Base-by-base conservation (phyloP, 345 rosid species). In the Dipteronia dyeriana region DNA sequence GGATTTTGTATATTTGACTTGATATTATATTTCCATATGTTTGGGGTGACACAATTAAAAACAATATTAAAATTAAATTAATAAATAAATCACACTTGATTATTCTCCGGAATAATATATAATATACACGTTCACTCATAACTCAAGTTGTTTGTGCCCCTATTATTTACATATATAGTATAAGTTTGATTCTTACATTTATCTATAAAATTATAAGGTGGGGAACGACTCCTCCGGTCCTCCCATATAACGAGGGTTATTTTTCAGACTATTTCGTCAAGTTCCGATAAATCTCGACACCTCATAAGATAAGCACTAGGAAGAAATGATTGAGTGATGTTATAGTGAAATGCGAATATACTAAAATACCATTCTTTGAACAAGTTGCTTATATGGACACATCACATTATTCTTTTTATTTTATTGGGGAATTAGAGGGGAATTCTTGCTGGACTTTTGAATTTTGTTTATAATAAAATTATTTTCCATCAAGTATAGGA, bases 321-420 rank as follows among this genome's bases (percentile, higher is more conserved):
- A 54, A 11, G 11, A 43, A 66, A 77, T 49, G 19, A 20, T 72
- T 29, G 26, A 26, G 23, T 66, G 67, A 57, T 62, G 60, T 19
- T 39, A 20, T 64, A 9, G 49, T 25, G 80, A 34, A 76, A 43
- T 74, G 60, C 23, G 86, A 82, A 85, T 82, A 85, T 85, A 68
- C 81, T 53, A 14, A 29, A 76, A 26, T 70, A 2, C 74, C 71
- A 43, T 73, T 57, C 64, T 11, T 74, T 51, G 26, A 74, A 26
- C 70, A 78, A 70, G 62, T 75, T 75, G 72, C 60, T 60, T 57
- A 20, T 17, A 31, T 45, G 53, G 31, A 45, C 38, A 72, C 9
- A 14, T 65, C 17, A 10, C 13, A 20, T 29, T 1, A 1, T 25
- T 47, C 49, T 19, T 69, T 3, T 47, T 59, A 20, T n/a, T 29